Evolutionary conservation across 805 yeast species (phyloP).

Genomic region (Candida yuanshanica): DNA sequence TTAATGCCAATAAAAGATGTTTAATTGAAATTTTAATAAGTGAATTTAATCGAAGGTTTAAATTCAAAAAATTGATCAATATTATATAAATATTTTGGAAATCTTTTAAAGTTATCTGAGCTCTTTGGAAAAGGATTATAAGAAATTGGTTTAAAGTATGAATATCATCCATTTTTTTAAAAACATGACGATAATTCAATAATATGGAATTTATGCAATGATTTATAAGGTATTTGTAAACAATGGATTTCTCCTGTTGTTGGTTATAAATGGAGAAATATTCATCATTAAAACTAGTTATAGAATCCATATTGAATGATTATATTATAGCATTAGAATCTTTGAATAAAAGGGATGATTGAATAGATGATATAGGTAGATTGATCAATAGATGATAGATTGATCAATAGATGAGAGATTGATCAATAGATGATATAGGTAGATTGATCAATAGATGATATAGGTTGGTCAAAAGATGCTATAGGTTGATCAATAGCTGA

Average conservation of each 20-base stretch:
- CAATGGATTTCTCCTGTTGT: slow-evolving; percentile 1
- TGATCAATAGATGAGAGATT: background rate
- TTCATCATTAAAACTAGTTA: background rate
- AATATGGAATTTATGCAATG: slow-evolving; percentile 3
- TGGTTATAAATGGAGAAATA: background rate
- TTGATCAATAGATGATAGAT: background rate
- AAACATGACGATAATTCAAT: slow-evolving; percentile 2
- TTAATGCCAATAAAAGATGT: slow-evolving; percentile 9
- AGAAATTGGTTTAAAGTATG: background rate
- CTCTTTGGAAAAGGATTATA: background rate
- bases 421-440: too few relatives aligned
- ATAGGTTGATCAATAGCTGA: too few relatives aligned
- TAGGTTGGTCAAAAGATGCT: too few relatives aligned
- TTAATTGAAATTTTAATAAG: slow-evolving; percentile 9
- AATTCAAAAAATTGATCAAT: slow-evolving; percentile 2
- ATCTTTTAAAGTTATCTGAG: background rate
- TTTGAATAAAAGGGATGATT: too few relatives aligned
- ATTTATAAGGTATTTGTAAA: slow-evolving; percentile 5
- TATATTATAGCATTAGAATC: background rate
- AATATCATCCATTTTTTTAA: background rate
- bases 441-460: background rate
- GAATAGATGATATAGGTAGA: too few relatives aligned
- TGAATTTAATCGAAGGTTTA: background rate
- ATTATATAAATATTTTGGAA: slow-evolving; percentile 4
- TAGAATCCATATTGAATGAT: background rate